Evolutionary conservation across 331 rosid species (phyloP).

Genomic region (Rosa hybrid): DNA sequence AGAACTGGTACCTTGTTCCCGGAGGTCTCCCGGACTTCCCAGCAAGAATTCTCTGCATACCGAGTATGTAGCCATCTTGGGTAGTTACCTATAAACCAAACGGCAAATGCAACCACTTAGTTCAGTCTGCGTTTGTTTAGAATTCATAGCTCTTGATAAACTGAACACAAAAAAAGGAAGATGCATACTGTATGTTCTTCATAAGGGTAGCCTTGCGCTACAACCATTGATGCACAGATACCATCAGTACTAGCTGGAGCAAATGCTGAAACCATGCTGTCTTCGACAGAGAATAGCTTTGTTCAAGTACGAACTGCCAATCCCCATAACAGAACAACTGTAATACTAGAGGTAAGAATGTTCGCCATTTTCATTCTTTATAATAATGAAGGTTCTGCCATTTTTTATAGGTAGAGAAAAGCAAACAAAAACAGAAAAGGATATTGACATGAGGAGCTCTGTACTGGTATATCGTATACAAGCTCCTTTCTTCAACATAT

Average conservation of each 20-base stretch:
- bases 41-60: slow-evolving; percentile 68
- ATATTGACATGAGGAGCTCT: slow-evolving; percentile 48
- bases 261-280: slow-evolving; percentile 34
- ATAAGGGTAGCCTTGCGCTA: slow-evolving; percentile 60
- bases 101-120: slow-evolving; percentile 1
- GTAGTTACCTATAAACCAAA: slow-evolving; percentile 63
- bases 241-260: slow-evolving; percentile 44
- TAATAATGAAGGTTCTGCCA: slow-evolving; percentile 27
- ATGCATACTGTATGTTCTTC: slow-evolving; percentile 84
- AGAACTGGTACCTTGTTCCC: slow-evolving; percentile 54
- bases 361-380: slow-evolving; percentile 40
- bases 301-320: slow-evolving; percentile 44
- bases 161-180: slow-evolving; percentile 16
- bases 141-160: slow-evolving; percentile 21
- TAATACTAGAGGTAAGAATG: slow-evolving; percentile 34
- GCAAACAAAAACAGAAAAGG: slow-evolving; percentile 37
- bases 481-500: slow-evolving; percentile 45
- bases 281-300: slow-evolving; percentile 14
- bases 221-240: slow-evolving; percentile 68
- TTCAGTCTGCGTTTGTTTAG: not conserved
- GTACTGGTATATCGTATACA: not conserved
- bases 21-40: slow-evolving; percentile 32
- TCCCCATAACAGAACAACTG: slow-evolving; percentile 49
- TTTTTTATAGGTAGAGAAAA: slow-evolving; percentile 39
- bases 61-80: slow-evolving; percentile 74